These are phyloP conservation scores for Populus pruinosa DNA, from an alignment of 345 rosid genomes.

Conservation along the genomic window DNA sequence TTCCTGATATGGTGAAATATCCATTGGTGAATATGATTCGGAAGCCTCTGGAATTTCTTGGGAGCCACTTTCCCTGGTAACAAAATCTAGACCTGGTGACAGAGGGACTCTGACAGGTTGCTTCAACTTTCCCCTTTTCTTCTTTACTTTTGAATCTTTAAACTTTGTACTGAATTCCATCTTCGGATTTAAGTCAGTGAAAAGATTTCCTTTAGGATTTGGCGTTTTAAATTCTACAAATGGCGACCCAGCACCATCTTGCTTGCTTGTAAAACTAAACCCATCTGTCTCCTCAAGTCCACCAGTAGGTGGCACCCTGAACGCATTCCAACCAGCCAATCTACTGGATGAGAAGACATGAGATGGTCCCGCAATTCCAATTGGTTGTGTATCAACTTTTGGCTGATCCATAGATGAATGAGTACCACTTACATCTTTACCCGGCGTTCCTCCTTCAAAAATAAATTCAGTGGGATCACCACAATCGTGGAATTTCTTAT, in stretches of 20 bases:
- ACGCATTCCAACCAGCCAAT: constrained; percentile 15
- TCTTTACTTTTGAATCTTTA: constrained; percentile 43
- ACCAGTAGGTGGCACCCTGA: constrained; percentile 21
- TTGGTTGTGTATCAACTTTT: constrained; percentile 9
- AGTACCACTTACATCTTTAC: constrained; percentile 19
- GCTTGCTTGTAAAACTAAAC: constrained; percentile 38
- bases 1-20: constrained; percentile 69
- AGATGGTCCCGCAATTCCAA: constrained; percentile 18
- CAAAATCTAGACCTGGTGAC: constrained; percentile 48
- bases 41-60: constrained; percentile 50
- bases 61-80: constrained; percentile 36
- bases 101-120: constrained; percentile 53
- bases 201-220: constrained; percentile 34
- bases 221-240: constrained; percentile 61
- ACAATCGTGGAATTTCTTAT: constrained; percentile 19
- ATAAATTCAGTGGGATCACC: constrained; percentile 28
- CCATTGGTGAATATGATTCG: constrained; percentile 82
- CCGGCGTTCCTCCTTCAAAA: constrained; percentile 34
- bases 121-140: constrained; percentile 60
- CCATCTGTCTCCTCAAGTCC: constrained; percentile 27
- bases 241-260: constrained; percentile 22
- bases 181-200: constrained; percentile 43
- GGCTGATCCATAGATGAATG: constrained; percentile 30
- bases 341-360: constrained; percentile 25
- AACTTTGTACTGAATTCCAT: constrained; percentile 57